Conservation (phyloP, 805 yeast genomes). For the Lipomyces yamanashiensis region DNA sequence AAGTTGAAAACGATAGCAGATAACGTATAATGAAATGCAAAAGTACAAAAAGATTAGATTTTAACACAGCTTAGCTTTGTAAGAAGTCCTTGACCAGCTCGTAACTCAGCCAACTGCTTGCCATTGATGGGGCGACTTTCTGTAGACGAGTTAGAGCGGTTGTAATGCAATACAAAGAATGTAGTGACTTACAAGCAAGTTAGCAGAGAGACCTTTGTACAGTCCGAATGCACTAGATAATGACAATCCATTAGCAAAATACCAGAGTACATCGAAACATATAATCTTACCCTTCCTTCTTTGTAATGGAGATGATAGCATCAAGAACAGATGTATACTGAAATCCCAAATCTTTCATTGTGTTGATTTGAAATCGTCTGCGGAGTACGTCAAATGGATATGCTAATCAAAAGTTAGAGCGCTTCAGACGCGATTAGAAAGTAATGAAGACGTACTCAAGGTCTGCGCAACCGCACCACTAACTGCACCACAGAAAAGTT, state of each 20-base stretch:
- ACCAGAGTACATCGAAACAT: constrained; percentile 78
- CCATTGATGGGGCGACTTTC: constrained; percentile 94
- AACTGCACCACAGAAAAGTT: constrained; percentile 77
- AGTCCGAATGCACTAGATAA: constrained; percentile 63
- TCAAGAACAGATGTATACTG: constrained; percentile 75
- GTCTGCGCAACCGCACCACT: constrained; percentile 92
- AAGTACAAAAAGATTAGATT: background rate
- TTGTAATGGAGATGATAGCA: constrained; percentile 72
- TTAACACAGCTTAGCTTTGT: background rate
- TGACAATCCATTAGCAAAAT: constrained; percentile 66
- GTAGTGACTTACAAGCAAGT: constrained; percentile 33
- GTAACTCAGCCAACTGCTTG: constrained; percentile 90
- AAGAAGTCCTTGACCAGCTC: constrained; percentile 63
- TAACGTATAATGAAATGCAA: background rate
- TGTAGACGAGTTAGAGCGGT: constrained; percentile 48
- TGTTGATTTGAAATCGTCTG: constrained; percentile 87
- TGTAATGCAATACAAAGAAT: background rate
- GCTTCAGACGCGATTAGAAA: background rate
- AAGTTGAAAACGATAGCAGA: background rate
- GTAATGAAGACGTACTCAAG: constrained; percentile 46
- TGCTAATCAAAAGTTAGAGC: constrained; percentile 41
- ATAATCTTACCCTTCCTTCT: constrained; percentile 67
- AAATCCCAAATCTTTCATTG: constrained; percentile 82
- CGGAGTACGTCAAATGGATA: constrained; percentile 91
- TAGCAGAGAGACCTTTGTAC: constrained; percentile 55